A percentile compares a stretch with the other conserved stretches of the same genome.
Evolutionary conservation across 1,284 basidiomycete species (phyloP).

Genomic region (Moniliophthora roreri): DNA sequence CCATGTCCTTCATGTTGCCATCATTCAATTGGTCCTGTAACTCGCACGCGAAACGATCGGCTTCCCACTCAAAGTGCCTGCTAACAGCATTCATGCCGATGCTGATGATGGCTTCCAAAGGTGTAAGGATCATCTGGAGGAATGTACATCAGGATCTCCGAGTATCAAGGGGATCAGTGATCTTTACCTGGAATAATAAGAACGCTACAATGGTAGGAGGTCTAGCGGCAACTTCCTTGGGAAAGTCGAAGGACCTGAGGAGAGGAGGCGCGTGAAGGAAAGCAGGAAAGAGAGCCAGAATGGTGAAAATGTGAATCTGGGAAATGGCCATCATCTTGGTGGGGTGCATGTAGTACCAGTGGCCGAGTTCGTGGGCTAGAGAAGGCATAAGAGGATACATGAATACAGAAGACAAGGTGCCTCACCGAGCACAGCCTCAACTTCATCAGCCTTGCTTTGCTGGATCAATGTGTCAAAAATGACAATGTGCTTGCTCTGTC

Average conservation of each 20-base stretch:
- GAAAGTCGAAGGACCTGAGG: slow-evolving; percentile 87
- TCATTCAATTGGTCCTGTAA: slow-evolving; percentile 51
- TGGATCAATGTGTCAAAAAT: slow-evolving; percentile 97
- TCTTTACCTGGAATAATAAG: slow-evolving; percentile 74
- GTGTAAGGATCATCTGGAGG: slow-evolving; percentile 77
- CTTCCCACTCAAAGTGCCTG: slow-evolving; percentile 87
- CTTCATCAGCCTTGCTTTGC: slow-evolving; percentile 84
- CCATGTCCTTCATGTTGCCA: slow-evolving; percentile 66
- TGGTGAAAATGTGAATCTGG: slow-evolving; percentile 85
- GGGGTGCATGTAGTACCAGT: slow-evolving; percentile 92
- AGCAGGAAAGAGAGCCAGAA: slow-evolving; percentile 87
- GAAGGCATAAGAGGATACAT: not conserved
- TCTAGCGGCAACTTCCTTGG: slow-evolving; percentile 56
- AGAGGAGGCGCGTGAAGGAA: slow-evolving; percentile 88
- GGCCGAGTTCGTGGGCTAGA: slow-evolving; percentile 89
- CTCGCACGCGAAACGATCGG: slow-evolving; percentile 80
- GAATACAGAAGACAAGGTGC: not conserved
- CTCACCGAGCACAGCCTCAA: slow-evolving; percentile 79
- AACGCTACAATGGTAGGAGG: slow-evolving; percentile 90
- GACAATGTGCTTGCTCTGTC: slow-evolving; percentile 87
- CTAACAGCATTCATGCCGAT: slow-evolving; percentile 81
- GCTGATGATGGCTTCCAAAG: slow-evolving; percentile 77
- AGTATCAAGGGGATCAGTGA: not conserved
- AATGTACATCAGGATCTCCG: not conserved
- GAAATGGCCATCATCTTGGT: slow-evolving; percentile 85